A percentile compares a stretch with the other conserved stretches of the same genome.
phyloP scores from a whole-genome alignment of 371 early-diverging fungal species.

The Chytridium lagenaria region DNA sequence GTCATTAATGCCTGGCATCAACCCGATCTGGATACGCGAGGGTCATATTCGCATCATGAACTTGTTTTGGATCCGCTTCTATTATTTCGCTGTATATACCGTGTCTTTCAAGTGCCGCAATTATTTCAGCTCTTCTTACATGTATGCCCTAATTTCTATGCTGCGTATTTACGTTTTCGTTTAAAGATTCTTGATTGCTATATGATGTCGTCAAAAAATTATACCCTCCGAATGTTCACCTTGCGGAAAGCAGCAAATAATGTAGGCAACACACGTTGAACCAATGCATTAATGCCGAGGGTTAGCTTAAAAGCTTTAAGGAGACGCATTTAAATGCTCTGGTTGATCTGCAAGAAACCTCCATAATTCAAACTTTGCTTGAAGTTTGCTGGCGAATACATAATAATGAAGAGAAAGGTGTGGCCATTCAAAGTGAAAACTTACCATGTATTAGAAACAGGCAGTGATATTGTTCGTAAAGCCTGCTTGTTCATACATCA shows the following conservation, averaged over 20 bases:
- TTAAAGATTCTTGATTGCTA: conserved; percentile 49
- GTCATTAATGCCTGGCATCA: conserved; percentile 51
- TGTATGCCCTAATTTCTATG: conserved; percentile 18
- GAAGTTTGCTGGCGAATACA: conserved; percentile 39
- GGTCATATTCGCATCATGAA: conserved; percentile 42
- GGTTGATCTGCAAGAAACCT: conserved; percentile 59
- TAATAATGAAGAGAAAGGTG: not conserved
- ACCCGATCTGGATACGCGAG: conserved; percentile 16
- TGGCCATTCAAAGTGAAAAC: conserved; percentile 15
- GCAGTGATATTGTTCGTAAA: conserved; percentile 23
- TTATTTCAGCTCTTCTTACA: conserved; percentile 52
- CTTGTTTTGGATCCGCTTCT: conserved; percentile 57
- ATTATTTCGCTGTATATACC: conserved; percentile 50
- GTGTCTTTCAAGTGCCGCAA: conserved; percentile 46
- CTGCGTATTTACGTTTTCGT: too few relatives aligned
- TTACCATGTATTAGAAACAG: too few relatives aligned
- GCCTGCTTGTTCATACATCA: conserved; percentile 57
- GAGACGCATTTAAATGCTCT: conserved; percentile 52
- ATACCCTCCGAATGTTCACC: conserved; percentile 40
- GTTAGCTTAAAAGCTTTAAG: conserved; percentile 34
- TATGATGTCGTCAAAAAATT: conserved; percentile 49
- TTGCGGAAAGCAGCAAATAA: conserved; percentile 33
- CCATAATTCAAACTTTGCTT: conserved; percentile 56
- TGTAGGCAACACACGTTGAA: too few relatives aligned
- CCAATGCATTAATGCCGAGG: not conserved